Evolutionary conservation across 306 rosid genomes (phyloP).

Genomic region (Inga oerstediana): DNA sequence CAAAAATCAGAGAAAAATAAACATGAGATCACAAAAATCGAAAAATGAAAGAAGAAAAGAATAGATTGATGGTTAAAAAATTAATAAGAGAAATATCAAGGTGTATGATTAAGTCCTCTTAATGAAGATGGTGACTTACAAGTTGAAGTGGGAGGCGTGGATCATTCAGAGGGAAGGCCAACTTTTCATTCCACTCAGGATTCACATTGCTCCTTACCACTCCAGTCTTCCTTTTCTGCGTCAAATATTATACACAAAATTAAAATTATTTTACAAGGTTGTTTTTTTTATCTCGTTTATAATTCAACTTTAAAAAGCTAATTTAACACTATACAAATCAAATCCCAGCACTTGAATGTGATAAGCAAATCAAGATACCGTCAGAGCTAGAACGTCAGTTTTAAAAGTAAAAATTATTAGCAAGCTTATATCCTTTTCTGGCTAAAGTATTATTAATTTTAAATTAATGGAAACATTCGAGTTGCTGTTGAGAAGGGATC

Average conservation of each 20-base stretch:
- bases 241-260: too few species aligned
- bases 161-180: background rate
- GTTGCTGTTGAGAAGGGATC: too few species aligned
- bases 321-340: background rate
- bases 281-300: background rate
- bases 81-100: background rate
- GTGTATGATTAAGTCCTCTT: background rate
- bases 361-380: too few species aligned
- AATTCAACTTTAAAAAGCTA: background rate
- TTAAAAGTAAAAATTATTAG: too few species aligned
- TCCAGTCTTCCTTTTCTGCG: background rate
- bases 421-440: too few species aligned
- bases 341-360: background rate
- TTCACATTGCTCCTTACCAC: background rate
- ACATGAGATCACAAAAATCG: too few species aligned
- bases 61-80: too few species aligned
- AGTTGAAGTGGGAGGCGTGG: background rate
- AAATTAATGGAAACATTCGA: too few species aligned
- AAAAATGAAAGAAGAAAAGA: too few species aligned
- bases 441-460: too few species aligned
- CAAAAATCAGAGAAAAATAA: background rate
- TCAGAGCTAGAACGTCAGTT: too few species aligned
- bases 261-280: background rate
- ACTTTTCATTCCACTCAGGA: background rate
- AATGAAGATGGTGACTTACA: background rate